Conservation (phyloP, 441 rosid species). For the Pelargonium fulgidum region DNA sequence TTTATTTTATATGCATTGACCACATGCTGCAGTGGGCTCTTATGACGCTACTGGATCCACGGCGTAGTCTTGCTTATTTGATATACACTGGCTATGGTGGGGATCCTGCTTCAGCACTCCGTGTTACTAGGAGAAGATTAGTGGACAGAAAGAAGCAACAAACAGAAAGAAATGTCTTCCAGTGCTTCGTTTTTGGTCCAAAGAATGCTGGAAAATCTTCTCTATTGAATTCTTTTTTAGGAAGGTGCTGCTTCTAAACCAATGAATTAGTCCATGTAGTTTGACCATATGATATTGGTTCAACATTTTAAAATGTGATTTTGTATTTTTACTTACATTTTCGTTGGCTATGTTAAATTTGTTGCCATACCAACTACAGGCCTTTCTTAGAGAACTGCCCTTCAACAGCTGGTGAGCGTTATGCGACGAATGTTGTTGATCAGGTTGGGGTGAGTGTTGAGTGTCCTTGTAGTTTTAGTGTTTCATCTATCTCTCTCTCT, state of each 20-base stretch:
- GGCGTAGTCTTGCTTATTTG: slow-evolving; percentile 48
- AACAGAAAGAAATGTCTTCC: slow-evolving; percentile 55
- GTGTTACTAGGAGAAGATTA: slow-evolving; percentile 51
- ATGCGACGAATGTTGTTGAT: slow-evolving; percentile 50
- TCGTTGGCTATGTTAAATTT: slow-evolving; percentile 13
- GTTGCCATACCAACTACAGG: slow-evolving; percentile 34
- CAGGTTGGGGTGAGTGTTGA: slow-evolving; percentile 44
- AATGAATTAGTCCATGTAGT: slow-evolving; percentile 14
- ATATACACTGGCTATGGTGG: slow-evolving; percentile 59
- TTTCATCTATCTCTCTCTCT: neutral
- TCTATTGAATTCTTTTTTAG: slow-evolving; percentile 51
- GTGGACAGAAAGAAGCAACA: slow-evolving; percentile 60
- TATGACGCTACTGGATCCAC: slow-evolving; percentile 59
- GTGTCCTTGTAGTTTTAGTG: neutral
- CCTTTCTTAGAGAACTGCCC: slow-evolving; percentile 41
- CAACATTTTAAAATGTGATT: slow-evolving; percentile 11
- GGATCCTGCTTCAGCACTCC: slow-evolving; percentile 45
- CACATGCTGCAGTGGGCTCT: slow-evolving; percentile 60
- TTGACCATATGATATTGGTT: slow-evolving; percentile 11
- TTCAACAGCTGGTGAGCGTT: slow-evolving; percentile 45
- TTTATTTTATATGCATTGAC: slow-evolving; percentile 20
- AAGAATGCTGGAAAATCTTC: slow-evolving; percentile 60
- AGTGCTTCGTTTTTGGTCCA: slow-evolving; percentile 65
- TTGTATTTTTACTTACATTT: slow-evolving; percentile 1
- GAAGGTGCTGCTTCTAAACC: slow-evolving; percentile 36